Evolutionary conservation across 805 yeast genomes (phyloP), one percentile per base, ranked within the genome.

Genomic region (Candida germanica): DNA sequence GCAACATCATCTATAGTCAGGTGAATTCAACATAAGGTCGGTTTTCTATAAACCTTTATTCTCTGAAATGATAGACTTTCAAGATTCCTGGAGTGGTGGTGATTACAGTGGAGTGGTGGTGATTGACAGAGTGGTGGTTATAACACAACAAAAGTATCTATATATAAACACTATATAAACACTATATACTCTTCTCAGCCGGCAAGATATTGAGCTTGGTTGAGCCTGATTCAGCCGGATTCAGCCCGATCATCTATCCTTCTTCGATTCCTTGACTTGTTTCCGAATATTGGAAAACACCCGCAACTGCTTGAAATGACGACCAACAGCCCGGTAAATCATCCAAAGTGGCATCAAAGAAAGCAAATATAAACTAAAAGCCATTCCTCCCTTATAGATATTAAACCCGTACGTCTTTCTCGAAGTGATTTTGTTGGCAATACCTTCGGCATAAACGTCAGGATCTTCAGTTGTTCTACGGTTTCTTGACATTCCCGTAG

Each of bases 311-410:
- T 54, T 55, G 48, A 59, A 61, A 25, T 48, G 51, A 31, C 33
- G 24, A 20, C 50, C 44, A 9, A 58, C 42, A 1, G 29, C 33
- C 35, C 38, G 48, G 36, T 59, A 55, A 10, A 48, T 20, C 5
- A 59, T 14, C 50, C 54, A 58, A 15, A 58, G 37, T 2, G 66
- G 66, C 8, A 47, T 35, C 36, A 39, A 48, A 11, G 48, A 31
- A 6, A 38, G 18, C n/a, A 48, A 46, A 18, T 51, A 50, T 19
- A 53, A 36, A 3, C 36, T 12, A 27, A 40, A 49, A 3, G 62
- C 51, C n/a, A 23, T 14, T 3, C 47, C 49, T 8, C 67, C 67
- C 26, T 46, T 43, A 33, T 51, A 61, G 22, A 59, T 40, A 37
- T 58, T 58, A 40, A 61, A 58, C 5, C 61, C 59, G 5, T 53